phyloP scores from a whole-genome alignment of 78 protist genomes.

The Tieghemostelium lacteum region DNA sequence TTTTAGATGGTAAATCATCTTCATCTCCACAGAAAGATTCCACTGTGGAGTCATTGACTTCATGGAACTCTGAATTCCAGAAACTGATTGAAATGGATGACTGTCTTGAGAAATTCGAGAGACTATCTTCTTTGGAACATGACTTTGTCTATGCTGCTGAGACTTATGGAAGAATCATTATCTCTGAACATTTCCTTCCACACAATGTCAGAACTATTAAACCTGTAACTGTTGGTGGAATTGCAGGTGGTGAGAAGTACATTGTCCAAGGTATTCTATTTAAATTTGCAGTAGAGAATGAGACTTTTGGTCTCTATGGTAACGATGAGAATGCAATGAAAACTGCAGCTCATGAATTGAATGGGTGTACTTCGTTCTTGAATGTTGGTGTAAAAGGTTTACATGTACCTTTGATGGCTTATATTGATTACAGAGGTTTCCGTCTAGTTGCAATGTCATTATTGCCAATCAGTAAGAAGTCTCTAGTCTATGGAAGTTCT shows the following conservation, averaged over 20 bases:
- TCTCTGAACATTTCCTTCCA: slow-evolving; percentile 69
- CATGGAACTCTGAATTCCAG: slow-evolving; percentile 71
- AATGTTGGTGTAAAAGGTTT: slow-evolving; percentile 72
- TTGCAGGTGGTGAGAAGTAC: slow-evolving; percentile 87
- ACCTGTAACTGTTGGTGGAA: slow-evolving; percentile 84
- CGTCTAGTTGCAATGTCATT: slow-evolving; percentile 75
- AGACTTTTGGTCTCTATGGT: slow-evolving; percentile 77
- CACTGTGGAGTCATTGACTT: neutral
- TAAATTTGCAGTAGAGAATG: slow-evolving; percentile 81
- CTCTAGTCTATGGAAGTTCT: slow-evolving; percentile 71
- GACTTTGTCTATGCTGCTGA: slow-evolving; percentile 81
- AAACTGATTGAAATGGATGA: slow-evolving; percentile 66
- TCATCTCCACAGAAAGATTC: neutral
- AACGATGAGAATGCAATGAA: slow-evolving; percentile 83
- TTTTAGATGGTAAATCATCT: slow-evolving; percentile 4
- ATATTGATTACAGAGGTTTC: slow-evolving; percentile 82
- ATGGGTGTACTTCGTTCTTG: slow-evolving; percentile 70
- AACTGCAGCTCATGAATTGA: slow-evolving; percentile 80
- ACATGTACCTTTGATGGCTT: slow-evolving; percentile 82
- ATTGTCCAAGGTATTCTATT: slow-evolving; percentile 83
- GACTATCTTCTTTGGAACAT: slow-evolving; percentile 36
- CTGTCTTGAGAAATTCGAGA: slow-evolving; percentile 58
- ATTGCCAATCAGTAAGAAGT: slow-evolving; percentile 61
- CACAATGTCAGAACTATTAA: slow-evolving; percentile 67
- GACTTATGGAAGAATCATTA: slow-evolving; percentile 72